Conservation (phyloP, 768 basidiomycete genomes). For the Boletellus emodensis region DNA sequence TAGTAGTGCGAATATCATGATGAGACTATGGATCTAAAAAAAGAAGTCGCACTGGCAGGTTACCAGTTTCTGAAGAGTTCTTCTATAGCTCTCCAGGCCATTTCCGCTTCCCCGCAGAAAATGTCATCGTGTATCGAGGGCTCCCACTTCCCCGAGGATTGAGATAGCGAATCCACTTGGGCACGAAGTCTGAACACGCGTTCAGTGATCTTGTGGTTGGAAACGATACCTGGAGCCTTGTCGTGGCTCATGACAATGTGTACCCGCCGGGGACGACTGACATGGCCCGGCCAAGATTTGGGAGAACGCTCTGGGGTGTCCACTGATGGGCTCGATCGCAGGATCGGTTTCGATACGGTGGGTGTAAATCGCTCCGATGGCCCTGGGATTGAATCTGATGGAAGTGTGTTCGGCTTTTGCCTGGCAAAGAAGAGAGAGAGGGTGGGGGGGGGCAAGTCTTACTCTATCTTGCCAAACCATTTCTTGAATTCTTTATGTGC, state of each 20-base stretch:
- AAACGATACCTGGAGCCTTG: not conserved
- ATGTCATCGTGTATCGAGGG: not conserved
- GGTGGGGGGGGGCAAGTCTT: not conserved
- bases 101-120: conserved; percentile 12
- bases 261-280: not conserved
- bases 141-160: not conserved
- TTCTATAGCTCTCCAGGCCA: conserved; percentile 13
- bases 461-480: conserved; percentile 4
- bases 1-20: not conserved
- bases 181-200: not conserved
- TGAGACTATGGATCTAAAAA: not conserved
- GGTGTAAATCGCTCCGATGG: conserved; percentile 16
- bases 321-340: not conserved
- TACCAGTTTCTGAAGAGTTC: not conserved
- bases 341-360: conserved; percentile 19
- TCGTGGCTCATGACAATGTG: conserved; percentile 14
- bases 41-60: no score
- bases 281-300: not conserved
- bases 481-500: not conserved
- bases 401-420: no score
- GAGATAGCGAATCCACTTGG: not conserved
- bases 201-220: not conserved
- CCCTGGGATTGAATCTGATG: conserved; percentile 3
- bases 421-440: no score
- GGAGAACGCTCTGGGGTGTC: conserved; percentile 7